Percentiles rank a stretch among this genome's conserved stretches.
Conservation (phyloP, 129 eudicot genomes). For the Cynara cardunculus region DNA sequence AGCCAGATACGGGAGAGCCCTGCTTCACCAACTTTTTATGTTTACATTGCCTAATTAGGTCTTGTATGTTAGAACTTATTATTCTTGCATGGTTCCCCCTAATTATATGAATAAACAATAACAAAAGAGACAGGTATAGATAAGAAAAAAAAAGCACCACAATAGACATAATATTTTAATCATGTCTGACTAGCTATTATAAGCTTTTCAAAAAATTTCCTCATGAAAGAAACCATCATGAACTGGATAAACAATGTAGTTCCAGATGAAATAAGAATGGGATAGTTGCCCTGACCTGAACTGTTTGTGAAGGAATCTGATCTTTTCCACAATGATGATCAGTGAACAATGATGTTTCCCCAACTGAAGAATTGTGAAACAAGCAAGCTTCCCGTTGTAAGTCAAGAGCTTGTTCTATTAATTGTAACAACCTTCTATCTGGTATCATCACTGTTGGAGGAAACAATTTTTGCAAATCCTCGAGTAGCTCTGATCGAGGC, state of each 20-base stretch:
- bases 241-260: not conserved
- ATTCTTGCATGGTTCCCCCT: not conserved
- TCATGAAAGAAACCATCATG: too few species aligned
- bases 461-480: slow-evolving; percentile 60
- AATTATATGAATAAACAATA: too few species aligned
- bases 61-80: not conserved
- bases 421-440: slow-evolving; percentile 56
- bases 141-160: not conserved
- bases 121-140: not conserved
- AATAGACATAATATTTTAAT: too few species aligned
- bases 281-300: slow-evolving; percentile 46
- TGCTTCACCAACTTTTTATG: too few species aligned
- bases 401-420: slow-evolving; percentile 84
- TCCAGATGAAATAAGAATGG: not conserved
- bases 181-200: not conserved
- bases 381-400: slow-evolving; percentile 71
- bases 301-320: slow-evolving; percentile 69
- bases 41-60: too few species aligned
- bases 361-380: slow-evolving; percentile 71
- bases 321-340: slow-evolving; percentile 88
- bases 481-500: slow-evolving; percentile 53
- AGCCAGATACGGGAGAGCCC: too few species aligned
- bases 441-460: slow-evolving; percentile 90
- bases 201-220: not conserved
- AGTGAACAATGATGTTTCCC: slow-evolving; percentile 62